Base-by-base conservation (phyloP, 106 monocot species). In the Agapanthus africanus region DNA sequence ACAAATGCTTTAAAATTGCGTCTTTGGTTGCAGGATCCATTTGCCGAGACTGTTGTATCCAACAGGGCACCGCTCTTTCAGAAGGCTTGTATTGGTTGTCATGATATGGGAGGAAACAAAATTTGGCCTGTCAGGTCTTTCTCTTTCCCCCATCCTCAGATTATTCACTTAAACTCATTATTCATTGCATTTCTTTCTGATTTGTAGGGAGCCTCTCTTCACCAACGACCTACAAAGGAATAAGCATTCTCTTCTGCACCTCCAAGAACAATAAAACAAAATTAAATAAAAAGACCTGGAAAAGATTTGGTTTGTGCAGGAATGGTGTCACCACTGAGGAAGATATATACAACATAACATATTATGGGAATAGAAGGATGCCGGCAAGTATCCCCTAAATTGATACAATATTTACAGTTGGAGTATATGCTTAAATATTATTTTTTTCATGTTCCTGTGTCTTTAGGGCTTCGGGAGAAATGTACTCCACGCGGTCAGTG, bases 21-120 rank as follows among this genome's bases (percentile, higher is more conserved):
- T 47, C 21, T 26, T 34, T 36, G 37, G 23, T 14, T 68, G 67
- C 72, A 87, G 90, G 31, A 41, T 79, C 78, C 78, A 2, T 6
- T 35, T 13, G 73, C 39, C 3, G 79, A 87, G 68, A 14, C 77
- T 22, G 42, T 65, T 22, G 25, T 32, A 37, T 35, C 82, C 18
- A 71, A 67, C 37, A 85, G 83, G 13, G 72, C 83, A 41, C 77
- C 81, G 60, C 51, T 95, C 50, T 91, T 95, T 67, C 79, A 82
- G 50, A 91, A 81, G 72, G 82, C 95, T 21, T 91, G 91, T 69
- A 88, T 95, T 50, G 91, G 95, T 25, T 89, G 91, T 74, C 91
- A 95, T 82, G 95, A 83, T 37, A 86, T 72, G 76, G 95, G 88
- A 51, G 95, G 91, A 70, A 95, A 95, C 80, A 82, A 91, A 65